Conservation (phyloP, 2,329 filamentous ascomycete genomes). For the Penicillium sp. region DNA sequence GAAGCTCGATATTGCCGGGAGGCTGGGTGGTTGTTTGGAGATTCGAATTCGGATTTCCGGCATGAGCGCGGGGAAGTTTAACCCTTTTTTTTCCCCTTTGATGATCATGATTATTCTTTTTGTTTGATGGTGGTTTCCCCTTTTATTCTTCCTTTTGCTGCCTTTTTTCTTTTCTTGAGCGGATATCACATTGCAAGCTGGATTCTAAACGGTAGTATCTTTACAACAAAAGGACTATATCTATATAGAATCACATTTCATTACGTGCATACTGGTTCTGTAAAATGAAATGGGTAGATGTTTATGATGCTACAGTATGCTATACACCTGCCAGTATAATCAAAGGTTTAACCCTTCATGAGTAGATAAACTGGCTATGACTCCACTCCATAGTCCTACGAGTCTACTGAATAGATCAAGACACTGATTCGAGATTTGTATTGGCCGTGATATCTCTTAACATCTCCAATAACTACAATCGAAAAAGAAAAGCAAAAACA, state of each 20-base stretch:
- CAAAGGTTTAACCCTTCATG: too few species aligned
- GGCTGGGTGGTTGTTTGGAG: conserved; percentile 85
- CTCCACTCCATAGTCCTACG: too few species aligned
- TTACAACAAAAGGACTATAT: conserved; percentile 1
- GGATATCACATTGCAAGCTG: neutral
- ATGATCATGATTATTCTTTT: conserved; percentile 2
- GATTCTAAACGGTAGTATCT: neutral
- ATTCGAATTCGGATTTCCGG: conserved; percentile 40
- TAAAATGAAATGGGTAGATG: too few species aligned
- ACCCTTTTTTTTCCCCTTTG: neutral
- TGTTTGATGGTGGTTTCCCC: neutral
- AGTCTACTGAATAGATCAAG: neutral
- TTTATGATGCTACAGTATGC: too few species aligned
- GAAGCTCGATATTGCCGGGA: conserved; percentile 85
- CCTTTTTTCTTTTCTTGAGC: neutral
- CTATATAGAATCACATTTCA: neutral
- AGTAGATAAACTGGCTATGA: too few species aligned
- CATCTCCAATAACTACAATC: conserved; percentile 28
- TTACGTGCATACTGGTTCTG: neutral
- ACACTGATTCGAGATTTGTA: conserved; percentile 13
- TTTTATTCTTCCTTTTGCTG: neutral
- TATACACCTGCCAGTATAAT: too few species aligned
- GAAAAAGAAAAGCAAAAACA: conserved; percentile 16
- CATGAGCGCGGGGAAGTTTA: conserved; percentile 30
- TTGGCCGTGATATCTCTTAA: conserved; percentile 28